Percentiles rank a stretch among this genome's conserved stretches.
These are phyloP conservation scores for Rhizopus microsporus DNA, from an alignment of 371 early-diverging fungal genomes.

Conservation along the genomic window DNA sequence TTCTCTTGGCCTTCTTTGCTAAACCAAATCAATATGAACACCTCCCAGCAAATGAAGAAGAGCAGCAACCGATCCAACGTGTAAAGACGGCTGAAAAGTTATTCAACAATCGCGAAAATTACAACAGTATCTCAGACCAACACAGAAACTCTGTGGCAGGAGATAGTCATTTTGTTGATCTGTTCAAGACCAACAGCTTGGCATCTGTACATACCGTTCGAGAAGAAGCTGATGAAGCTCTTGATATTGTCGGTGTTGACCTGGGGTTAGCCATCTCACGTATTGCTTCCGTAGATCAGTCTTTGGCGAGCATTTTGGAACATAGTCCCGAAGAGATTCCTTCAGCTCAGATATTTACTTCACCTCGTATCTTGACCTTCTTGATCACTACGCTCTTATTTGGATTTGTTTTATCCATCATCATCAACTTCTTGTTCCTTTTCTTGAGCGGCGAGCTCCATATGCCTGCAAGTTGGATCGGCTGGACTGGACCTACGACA, in stretches of 20 bases:
- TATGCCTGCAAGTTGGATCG: constrained; percentile 44
- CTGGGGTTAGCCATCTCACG: constrained; percentile 38
- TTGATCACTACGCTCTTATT: constrained; percentile 35
- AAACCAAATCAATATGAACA: constrained; percentile 11
- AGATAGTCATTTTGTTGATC: constrained; percentile 18
- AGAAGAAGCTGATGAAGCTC: constrained; percentile 42
- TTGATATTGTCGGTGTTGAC: constrained; percentile 24
- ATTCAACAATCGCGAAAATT: constrained; percentile 9
- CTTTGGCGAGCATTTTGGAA: constrained; percentile 15
- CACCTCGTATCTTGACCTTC: constrained; percentile 34
- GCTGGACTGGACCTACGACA: constrained; percentile 49
- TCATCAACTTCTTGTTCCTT: constrained; percentile 45
- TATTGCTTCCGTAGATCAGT: constrained; percentile 39
- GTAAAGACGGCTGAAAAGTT: constrained; percentile 15
- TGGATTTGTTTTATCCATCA: constrained; percentile 43
- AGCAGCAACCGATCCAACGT: not conserved
- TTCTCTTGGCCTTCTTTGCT: constrained; percentile 17
- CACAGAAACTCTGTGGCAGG: constrained; percentile 3
- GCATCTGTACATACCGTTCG: constrained; percentile 28
- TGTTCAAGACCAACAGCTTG: constrained; percentile 27
- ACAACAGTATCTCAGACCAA: constrained; percentile 16
- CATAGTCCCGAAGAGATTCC: constrained; percentile 20
- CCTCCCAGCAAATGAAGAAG: constrained; percentile 5
- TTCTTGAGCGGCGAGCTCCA: constrained; percentile 36
- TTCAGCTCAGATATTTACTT: constrained; percentile 22